Evolutionary conservation across 2,329 filamentous ascomycete species (phyloP), one percentile per base, ranked within the genome.

Genomic region (Epichloe baconii): DNA sequence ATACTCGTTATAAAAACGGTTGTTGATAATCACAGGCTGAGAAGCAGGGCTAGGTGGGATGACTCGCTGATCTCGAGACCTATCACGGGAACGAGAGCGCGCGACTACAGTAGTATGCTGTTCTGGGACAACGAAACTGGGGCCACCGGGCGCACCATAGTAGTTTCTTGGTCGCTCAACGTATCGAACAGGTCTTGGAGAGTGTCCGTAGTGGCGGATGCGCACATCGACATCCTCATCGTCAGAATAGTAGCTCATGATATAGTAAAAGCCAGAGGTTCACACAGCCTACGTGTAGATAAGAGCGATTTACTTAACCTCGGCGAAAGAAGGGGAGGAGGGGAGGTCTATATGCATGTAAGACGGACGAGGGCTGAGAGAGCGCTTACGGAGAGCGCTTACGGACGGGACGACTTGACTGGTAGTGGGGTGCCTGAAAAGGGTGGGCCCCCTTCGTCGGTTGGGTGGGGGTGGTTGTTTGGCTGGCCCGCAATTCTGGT

Each of bases 191-290:
- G 70, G 64, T 12, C 60, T 64, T 4, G 68, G 66, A 26, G 70
- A 68, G n/a, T 64, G 67, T 3, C 62, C 65, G 38, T 67, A 68
- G 26, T 69, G 70, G 49, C 67, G 68, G 54, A 77, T 62, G 44
- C 66, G 74, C 56, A 80, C 69, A 57, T 80, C 73, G 48, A 78
- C 59, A 45, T 81, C 78, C 34, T 79, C 77, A 36, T 80, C 75
- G 56, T 76, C 71, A 51, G 73, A 69, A 58, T 72, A 75, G 59
- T 72, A 72, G 55, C 60, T 68, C 50, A 52, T 52, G 4, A 34
- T 21, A 21, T 43, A 14, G 26, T 31, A 1, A 31, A 10, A 31
- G 26, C 10, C 8, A 31, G 26, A 31, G 8, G 26, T 31, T 31
- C 26, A 31, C 8, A 31, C 10, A 19, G 17, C 17, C n/a, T 42